Evolutionary conservation across 768 basidiomycete genomes (phyloP).

Genomic region (Artomyces pyxidatus): DNA sequence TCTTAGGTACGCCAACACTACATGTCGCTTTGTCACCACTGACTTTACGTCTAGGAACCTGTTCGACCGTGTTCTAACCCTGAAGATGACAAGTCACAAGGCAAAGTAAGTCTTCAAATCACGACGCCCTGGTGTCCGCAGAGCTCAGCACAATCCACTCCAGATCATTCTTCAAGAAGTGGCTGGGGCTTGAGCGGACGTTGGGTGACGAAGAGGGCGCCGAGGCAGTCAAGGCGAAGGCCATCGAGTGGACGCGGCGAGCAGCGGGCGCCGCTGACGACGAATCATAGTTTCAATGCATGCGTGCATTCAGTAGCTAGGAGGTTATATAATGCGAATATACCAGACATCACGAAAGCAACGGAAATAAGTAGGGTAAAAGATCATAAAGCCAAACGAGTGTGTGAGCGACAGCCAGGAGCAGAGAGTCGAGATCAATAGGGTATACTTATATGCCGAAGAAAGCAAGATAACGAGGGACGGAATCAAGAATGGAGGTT

Average conservation of each 20-base stretch:
- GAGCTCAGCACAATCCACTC: neutral
- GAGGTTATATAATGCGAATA: conserved; percentile 20
- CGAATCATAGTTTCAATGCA: conserved; percentile 7
- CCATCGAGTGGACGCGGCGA: conserved; percentile 83
- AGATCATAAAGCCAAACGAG: conserved; percentile 34
- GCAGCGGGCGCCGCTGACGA: conserved; percentile 29
- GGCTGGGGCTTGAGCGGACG: conserved; percentile 80
- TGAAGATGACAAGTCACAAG: conserved; percentile 91
- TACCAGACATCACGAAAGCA: conserved; percentile 27
- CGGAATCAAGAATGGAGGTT: conserved; percentile 28
- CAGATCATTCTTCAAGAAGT: conserved; percentile 96
- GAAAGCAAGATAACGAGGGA: conserved; percentile 20
- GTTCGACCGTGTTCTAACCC: conserved; percentile 75
- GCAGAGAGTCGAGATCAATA: conserved; percentile 25
- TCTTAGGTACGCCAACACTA: conserved; percentile 44
- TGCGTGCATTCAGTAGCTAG: conserved; percentile 12
- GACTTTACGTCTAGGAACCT: conserved; percentile 46
- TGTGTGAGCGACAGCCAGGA: conserved; percentile 46
- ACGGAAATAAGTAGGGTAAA: conserved; percentile 28
- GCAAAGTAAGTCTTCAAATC: conserved; percentile 68
- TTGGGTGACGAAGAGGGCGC: conserved; percentile 85
- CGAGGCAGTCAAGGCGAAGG: conserved; percentile 75
- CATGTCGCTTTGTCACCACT: neutral
- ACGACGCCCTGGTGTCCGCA: neutral
- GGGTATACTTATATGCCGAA: conserved; percentile 45